Percentiles rank a stretch among this genome's conserved stretches.
Evolutionary conservation across 306 rosid species (phyloP).

Genomic region (Arachis stenosperma): DNA sequence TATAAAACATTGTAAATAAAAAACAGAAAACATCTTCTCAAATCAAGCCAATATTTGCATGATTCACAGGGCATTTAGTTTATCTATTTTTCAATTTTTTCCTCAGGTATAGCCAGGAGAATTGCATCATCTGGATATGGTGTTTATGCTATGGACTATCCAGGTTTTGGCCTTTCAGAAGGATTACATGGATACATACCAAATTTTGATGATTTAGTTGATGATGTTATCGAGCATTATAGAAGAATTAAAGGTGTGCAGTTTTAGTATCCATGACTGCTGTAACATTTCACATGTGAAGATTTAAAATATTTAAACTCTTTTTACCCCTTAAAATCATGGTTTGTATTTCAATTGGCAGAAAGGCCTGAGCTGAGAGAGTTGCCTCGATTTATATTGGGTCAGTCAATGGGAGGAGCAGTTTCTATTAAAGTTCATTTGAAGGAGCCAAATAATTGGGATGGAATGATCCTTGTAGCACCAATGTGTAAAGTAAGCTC

Average conservation of each 20-base stretch:
- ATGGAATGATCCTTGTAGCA: conserved; percentile 83
- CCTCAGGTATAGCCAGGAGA: conserved; percentile 72
- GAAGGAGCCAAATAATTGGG: conserved; percentile 76
- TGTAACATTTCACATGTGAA: conserved; percentile 11
- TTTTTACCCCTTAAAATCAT: conserved; percentile 12
- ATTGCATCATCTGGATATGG: conserved; percentile 81
- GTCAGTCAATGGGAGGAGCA: conserved; percentile 97
- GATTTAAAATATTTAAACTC: conserved; percentile 1
- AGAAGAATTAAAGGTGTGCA: conserved; percentile 66
- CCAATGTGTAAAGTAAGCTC: conserved; percentile 93
- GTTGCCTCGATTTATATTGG: conserved; percentile 70
- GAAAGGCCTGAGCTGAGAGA: conserved; percentile 69
- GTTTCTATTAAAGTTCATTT: conserved; percentile 76
- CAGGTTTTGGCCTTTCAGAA: conserved; percentile 92
- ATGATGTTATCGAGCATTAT: conserved; percentile 76
- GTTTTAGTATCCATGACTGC: neutral
- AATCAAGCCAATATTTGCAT: too few species aligned
- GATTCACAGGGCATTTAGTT: too few species aligned
- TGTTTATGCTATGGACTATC: conserved; percentile 85
- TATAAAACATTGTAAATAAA: too few species aligned
- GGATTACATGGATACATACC: conserved; percentile 86
- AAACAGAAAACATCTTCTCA: too few species aligned
- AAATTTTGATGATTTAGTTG: conserved; percentile 69
- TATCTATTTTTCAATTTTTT: conserved; percentile 4
- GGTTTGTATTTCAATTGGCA: conserved; percentile 41